Evolutionary conservation across 768 basidiomycete species (phyloP), one percentile per base, ranked within the genome.

Genomic region (Scleroderma citrinum): DNA sequence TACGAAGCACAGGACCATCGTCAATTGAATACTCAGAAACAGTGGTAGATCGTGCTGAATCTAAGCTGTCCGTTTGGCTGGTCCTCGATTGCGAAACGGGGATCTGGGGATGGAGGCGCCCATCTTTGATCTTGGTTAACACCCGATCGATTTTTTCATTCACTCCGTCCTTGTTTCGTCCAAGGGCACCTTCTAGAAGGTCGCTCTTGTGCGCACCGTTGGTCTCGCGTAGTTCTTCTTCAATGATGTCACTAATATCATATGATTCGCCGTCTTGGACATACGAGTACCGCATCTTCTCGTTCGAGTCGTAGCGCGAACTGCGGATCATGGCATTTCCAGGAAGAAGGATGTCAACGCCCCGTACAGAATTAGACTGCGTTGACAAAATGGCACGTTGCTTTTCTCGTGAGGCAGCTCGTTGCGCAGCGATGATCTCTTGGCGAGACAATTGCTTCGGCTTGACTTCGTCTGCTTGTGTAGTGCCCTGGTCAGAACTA

Each of bases 361-460:
- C 95, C 38, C 91, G 82, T 16, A 86, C 76, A 1, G 85, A 80
- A 61, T 97, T 97, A 3, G 81, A 74, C 56, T 92, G 88, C 0
- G 93, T 82, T 11, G 87, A 87, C 21, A 96, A 81, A 23, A 95
- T 84, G 7, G 86, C 85, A 34, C 87, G 77, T 60, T 87, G 94
- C 52, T 83, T 94, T 1, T 92, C 94, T 11, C 90, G 78, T 7
- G 79, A 83, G 0, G 84, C 88, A 1, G 87, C 89, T 5, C 94
- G 81, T 61, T 97, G 95, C 5, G 92, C 92, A 12, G 89, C 90
- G 49, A 97, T 96, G 59, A 96, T 87, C 56, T 96, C 92, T 54
- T 90, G 88, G 20, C 84, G 78, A 3, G 90, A 88, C 53, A 69
- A 59, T 52, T 69, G 66, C 49, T 59, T 72, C 30, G 64, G 63